phyloP scores from a whole-genome alignment of 2,329 filamentous ascomycete genomes.

The Colletotrichum musicola region DNA sequence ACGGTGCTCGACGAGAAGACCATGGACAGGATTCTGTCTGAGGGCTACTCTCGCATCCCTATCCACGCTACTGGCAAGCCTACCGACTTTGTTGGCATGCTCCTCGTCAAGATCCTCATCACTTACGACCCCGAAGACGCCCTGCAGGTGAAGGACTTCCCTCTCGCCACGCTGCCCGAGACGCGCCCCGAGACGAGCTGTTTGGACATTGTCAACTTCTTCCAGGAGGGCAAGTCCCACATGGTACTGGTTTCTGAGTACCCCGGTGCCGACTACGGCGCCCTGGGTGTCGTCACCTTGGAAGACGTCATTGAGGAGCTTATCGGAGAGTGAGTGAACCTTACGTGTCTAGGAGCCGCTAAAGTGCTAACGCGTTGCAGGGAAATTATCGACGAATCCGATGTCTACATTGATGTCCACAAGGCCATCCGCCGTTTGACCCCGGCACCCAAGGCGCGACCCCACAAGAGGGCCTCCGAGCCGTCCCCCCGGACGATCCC shows the following conservation, averaged over 20 bases:
- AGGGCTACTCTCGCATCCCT: conserved; percentile 95
- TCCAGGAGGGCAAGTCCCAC: conserved; percentile 98
- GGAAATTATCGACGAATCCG: conserved; percentile 98
- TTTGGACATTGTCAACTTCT: conserved; percentile 98
- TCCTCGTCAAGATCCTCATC: conserved; percentile 98
- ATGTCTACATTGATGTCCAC: conserved; percentile 98
- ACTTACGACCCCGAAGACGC: conserved; percentile 97
- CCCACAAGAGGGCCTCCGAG: conserved; percentile 54
- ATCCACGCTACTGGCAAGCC: conserved; percentile 89
- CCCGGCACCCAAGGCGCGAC: conserved; percentile 83
- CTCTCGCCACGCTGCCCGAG: conserved; percentile 92
- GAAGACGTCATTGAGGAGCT: conserved; percentile 99
- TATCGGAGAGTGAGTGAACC: conserved; percentile 86
- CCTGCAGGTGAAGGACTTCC: conserved; percentile 88
- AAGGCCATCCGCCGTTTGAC: conserved; percentile 93
- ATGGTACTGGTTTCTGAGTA: conserved; percentile 95
- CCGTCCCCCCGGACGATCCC: conserved; percentile 41
- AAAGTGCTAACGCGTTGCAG: conserved; percentile 54
- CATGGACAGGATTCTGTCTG: conserved; percentile 93
- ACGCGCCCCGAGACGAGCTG: conserved; percentile 96
- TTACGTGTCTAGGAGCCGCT: not conserved
- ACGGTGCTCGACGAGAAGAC: conserved; percentile 92
- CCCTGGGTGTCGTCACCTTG: conserved; percentile 92
- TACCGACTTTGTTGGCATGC: conserved; percentile 95
- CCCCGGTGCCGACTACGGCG: conserved; percentile 91